A percentile compares a stretch with the other conserved stretches of the same genome.
phyloP scores from a whole-genome alignment of 2,329 filamentous ascomycete genomes.

The Fusarium heterosporum region DNA sequence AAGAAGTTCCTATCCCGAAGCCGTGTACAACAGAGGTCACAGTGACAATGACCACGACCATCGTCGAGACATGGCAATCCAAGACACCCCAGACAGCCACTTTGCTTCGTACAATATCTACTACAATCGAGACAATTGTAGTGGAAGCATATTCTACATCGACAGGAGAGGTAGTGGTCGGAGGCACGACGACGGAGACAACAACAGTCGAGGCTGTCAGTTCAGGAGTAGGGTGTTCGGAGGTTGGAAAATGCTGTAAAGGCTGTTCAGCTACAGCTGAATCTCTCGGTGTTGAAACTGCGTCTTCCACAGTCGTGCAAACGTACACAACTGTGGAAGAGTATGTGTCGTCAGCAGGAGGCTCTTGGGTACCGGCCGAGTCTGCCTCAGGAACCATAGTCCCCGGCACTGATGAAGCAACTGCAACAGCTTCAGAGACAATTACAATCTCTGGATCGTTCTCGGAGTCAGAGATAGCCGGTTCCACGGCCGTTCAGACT shows the following conservation, averaged over 20 bases:
- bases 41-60: constrained; percentile 44
- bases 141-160: constrained; percentile 46
- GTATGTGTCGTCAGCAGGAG: constrained; percentile 33
- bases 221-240: constrained; percentile 29
- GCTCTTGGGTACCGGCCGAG: constrained; percentile 17
- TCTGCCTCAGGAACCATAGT: constrained; percentile 5
- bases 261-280: constrained; percentile 24
- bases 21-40: constrained; percentile 45
- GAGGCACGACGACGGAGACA: constrained; percentile 38
- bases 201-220: constrained; percentile 39
- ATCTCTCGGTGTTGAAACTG: not conserved
- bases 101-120: constrained; percentile 36
- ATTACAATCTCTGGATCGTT: constrained; percentile 2
- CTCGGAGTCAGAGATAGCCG: constrained; percentile 19
- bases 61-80: constrained; percentile 44
- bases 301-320: constrained; percentile 9
- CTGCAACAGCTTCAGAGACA: constrained; percentile 4
- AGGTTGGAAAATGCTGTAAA: constrained; percentile 33
- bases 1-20: constrained; percentile 16
- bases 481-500: constrained; percentile 36
- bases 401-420: constrained; percentile 8
- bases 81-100: constrained; percentile 30
- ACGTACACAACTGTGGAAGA: constrained; percentile 21
- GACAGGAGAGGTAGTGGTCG: constrained; percentile 38
- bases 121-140: constrained; percentile 41